Base-by-base conservation (phyloP, 2,329 filamentous ascomycete species). In the Hypomyces rosellus region DNA sequence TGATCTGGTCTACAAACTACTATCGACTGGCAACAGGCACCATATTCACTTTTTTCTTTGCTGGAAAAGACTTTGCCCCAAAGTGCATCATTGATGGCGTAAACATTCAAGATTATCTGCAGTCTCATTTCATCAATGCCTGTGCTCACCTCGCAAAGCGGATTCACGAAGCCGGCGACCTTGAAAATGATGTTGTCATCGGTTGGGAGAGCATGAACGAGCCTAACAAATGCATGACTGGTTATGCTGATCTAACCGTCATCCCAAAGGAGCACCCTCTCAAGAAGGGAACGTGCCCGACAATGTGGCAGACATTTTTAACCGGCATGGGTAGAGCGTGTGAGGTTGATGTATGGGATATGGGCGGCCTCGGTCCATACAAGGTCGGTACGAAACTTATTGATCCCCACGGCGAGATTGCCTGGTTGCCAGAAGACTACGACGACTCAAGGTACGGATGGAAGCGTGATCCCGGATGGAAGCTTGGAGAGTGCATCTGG, bases 1-100 rank as follows among this genome's bases (percentile, higher is more conserved):
- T 99, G 95, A 92, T 97, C 51, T 99, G 93, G 93, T 90, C 92
- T 14, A 97, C 95, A 46, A 99, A 99, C 65, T 99, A 99, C 68
- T 87, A 83, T 54, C 82, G 93, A 20, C 75, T 97, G 45, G 91
- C 86, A 3, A 88, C 86, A 45, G 89, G 91, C 57, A 91, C 89
- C 42, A 89, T 97, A 59, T 97, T 96, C 65, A 96, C 92, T 0
- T 72, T 97, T 46, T 99, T 96, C 72, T 99, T 95, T 66, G 91
- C 80, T 8, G 93, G 93, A 34, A 82, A 77, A 55, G 89, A 95
- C 61, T 97, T 96, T 73, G 89, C 93, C 1, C 95, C 95, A 3
- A 96, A 96, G 63, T 96, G 92, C 58, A 87, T 96, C 58, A 92
- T 99, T 50, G 84, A 99, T 65, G 90, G 90, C 38, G 77, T 89